Base-by-base conservation (phyloP, 2,329 filamentous ascomycete species). In the Phoma sp. region DNA sequence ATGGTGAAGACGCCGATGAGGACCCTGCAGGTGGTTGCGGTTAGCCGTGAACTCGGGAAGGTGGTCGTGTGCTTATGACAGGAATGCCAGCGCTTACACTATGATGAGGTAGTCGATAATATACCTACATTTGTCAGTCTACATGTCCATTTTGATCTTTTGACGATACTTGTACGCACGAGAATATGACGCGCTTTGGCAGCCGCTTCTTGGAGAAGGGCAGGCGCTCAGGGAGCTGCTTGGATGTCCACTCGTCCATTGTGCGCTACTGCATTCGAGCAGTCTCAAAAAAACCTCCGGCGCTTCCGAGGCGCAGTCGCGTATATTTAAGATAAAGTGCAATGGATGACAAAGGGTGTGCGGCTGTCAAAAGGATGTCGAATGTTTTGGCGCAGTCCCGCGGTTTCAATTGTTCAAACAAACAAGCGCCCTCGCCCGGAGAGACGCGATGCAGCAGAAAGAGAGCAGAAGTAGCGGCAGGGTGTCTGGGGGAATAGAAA, bases 51-150 rank as follows among this genome's bases (percentile, higher is more conserved):
- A 24, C 35, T n/a, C 40, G 17, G 68, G 70, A 64, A 74, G 59
- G 70, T 68, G 71, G 65, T 73, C 70, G 73, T 64, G 70, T 72
- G 72, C 61, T 24, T 38, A 51, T 50, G 55, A 40, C 41, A 52
- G 47, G 55, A 17, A 15, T 9, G 24, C 33, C 27, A 15, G 33
- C 47, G 41, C 80, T 65, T 75, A 85, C 83, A 85, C 67, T 54
- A 86, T 81, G 50, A 85, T 83, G 47, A 84, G 77, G 77, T 85
- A 86, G 76, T 86, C 84, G 60, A 80, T 72, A 57, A 85, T 79
- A 65, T 85, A 85, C 64, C 82, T 84, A 63, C 31, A 24, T 17
- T 32, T 51, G 63, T 72, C 47, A 74, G 72, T 53, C 39, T 39
- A n/a, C 2, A n/a, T 7, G 7, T n/a, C 17, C 13, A 9, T 25